Base-by-base conservation (phyloP, 75 land plant species). In the Picea sitchensis region DNA sequence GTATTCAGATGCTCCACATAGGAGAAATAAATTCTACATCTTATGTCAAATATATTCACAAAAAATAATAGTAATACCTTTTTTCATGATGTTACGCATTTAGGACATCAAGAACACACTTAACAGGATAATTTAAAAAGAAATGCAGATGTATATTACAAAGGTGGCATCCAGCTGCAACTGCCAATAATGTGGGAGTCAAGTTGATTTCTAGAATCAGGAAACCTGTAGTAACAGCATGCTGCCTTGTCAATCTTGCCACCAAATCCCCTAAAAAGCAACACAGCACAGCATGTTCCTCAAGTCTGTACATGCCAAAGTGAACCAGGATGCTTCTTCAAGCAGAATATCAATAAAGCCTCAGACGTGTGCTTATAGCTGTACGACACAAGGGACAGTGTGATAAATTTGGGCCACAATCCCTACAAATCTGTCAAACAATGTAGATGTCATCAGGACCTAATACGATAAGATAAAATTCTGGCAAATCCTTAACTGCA, bases 301-400 rank as follows among this genome's bases (percentile, higher is more conserved):
- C 5, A 11, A 71, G 54, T 71, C 17, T 38, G 47, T 2, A 31
- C 18, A 32, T 2, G 36, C 73, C 54, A 15, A 71, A 71, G 21
- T 18, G 73, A 41, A 9, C 47, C 23, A 8, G 17, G 41, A 6
- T 5, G 41, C n/a, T 4, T 38, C n/a, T 76, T 77, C 79, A 77
- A 14, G 68, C 18, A 59, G 81, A 67, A 73, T 86, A 90, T 18
- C 61, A 76, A 76, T n/a, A 71, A 15, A 96, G 82, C 78, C 87
- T 81, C 61, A 94, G 32, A 68, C 98, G 92, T 64, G 95, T 87
- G 7, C 81, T 88, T 56, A 96, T 94, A 14, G 82, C 78, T 44
- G 82, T 65, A 21, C 95, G 91, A 68, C 98, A 96, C 75, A 94
- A 78, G 2, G 98, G 98, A 78, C 98, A 96, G 15, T 65, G 59